Evolutionary conservation across 2,329 filamentous ascomycete genomes (phyloP).

Genomic region (Pyrenochaeta sp.): DNA sequence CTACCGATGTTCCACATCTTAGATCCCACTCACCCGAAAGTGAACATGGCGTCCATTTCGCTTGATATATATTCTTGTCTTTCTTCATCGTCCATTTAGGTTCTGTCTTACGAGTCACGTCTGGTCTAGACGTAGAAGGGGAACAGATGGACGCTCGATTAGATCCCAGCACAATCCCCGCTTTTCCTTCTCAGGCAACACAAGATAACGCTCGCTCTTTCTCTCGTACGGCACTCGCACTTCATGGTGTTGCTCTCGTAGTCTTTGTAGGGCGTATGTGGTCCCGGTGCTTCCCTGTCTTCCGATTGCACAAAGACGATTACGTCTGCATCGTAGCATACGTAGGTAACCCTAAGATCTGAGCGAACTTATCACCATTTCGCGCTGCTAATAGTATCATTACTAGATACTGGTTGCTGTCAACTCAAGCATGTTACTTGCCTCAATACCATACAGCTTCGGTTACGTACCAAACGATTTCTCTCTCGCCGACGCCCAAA

Average conservation of each 20-base stretch:
- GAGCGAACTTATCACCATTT: neutral
- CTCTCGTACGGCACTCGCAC: slow-evolving; percentile 14
- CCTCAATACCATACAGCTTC: slow-evolving; percentile 20
- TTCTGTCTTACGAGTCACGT: neutral
- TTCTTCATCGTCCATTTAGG: neutral
- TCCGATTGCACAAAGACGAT: slow-evolving; percentile 24
- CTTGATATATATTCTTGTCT: neutral
- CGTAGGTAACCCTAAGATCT: slow-evolving; percentile 10
- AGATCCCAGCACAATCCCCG: slow-evolving; percentile 13
- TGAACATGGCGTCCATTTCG: neutral
- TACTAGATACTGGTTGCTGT: slow-evolving; percentile 16
- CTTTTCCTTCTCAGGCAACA: slow-evolving; percentile 8
- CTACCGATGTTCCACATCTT: neutral
- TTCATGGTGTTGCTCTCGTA: slow-evolving; percentile 18
- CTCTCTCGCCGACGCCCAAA: slow-evolving; percentile 18
- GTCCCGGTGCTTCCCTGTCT: slow-evolving; percentile 20
- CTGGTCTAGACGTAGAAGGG: neutral
- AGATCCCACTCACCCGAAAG: neutral
- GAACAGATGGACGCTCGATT: slow-evolving; percentile 1
- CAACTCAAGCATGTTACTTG: slow-evolving; percentile 21
- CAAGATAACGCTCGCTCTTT: slow-evolving; percentile 10
- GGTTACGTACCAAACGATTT: slow-evolving; percentile 2
- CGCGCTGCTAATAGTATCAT: neutral
- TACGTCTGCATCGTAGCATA: slow-evolving; percentile 22
- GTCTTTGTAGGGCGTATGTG: slow-evolving; percentile 25